Evolutionary conservation across 306 rosid species (phyloP).

Genomic region (Prunus mume): DNA sequence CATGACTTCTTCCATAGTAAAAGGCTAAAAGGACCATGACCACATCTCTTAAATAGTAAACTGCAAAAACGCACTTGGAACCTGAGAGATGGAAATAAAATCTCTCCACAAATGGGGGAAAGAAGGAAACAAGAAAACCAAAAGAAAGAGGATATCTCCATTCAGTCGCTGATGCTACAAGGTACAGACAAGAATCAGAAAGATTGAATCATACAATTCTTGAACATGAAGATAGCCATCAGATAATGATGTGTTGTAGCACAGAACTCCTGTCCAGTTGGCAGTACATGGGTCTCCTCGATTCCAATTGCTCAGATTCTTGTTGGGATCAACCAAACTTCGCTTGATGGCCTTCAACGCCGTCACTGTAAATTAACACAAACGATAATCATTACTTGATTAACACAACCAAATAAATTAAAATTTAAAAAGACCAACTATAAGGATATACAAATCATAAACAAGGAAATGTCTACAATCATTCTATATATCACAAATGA

Average conservation of each 20-base stretch:
- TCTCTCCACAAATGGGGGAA: neutral
- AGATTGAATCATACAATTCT: constrained; percentile 56
- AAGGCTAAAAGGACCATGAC: neutral
- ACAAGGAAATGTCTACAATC: neutral
- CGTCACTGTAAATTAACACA: constrained; percentile 52
- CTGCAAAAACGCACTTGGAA: neutral
- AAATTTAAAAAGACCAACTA: neutral
- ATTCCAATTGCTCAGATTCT: constrained; percentile 77
- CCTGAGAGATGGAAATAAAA: neutral
- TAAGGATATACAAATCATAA: neutral
- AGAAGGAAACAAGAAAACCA: neutral
- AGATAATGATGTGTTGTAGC: constrained; percentile 45
- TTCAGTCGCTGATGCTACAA: constrained; percentile 7
- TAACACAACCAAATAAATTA: neutral
- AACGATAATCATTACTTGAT: constrained; percentile 19
- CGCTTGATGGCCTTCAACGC: constrained; percentile 61
- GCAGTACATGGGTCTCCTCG: constrained; percentile 75
- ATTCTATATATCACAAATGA: neutral
- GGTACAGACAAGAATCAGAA: constrained; percentile 16
- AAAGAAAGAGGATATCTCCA: neutral
- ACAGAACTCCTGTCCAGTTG: constrained; percentile 74
- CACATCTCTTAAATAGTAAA: neutral
- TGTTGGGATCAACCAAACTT: constrained; percentile 59
- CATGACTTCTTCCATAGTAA: neutral
- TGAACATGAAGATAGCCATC: constrained; percentile 77